Percentiles rank a stretch among this genome's conserved stretches.
These are phyloP conservation scores for Gossypioides kirkii DNA, from an alignment of 345 rosid genomes.

Conservation along the genomic window DNA sequence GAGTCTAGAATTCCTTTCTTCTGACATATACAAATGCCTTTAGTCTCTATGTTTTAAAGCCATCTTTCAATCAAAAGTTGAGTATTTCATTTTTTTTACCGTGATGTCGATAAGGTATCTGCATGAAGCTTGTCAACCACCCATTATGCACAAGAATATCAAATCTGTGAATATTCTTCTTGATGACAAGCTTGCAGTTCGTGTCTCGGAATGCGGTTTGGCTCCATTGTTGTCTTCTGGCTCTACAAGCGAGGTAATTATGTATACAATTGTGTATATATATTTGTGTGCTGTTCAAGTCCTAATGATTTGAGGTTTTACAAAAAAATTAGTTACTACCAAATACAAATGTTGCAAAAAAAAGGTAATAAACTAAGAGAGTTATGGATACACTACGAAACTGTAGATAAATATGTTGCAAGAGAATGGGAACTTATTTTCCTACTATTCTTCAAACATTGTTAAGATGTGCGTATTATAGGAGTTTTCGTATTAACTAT, in stretches of 20 bases:
- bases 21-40: conserved; percentile 2
- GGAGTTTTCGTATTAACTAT: neutral
- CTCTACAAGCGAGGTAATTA: conserved; percentile 53
- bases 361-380: neutral
- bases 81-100: conserved; percentile 1
- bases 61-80: conserved; percentile 8
- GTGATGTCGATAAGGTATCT: conserved; percentile 49
- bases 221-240: conserved; percentile 53
- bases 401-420: neutral
- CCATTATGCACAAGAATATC: conserved; percentile 66
- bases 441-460: neutral
- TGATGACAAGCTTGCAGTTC: conserved; percentile 55
- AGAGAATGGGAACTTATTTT: neutral
- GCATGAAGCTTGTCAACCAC: conserved; percentile 84
- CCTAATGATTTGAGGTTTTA: neutral
- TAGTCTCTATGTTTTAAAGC: conserved; percentile 4
- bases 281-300: neutral
- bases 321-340: neutral
- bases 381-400: neutral
- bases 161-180: conserved; percentile 79
- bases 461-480: neutral
- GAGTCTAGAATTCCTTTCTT: neutral
- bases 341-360: neutral
- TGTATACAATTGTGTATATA: neutral
- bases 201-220: conserved; percentile 76